phyloP scores from a whole-genome alignment of 805 yeast species.

The Starmerella apicola region DNA sequence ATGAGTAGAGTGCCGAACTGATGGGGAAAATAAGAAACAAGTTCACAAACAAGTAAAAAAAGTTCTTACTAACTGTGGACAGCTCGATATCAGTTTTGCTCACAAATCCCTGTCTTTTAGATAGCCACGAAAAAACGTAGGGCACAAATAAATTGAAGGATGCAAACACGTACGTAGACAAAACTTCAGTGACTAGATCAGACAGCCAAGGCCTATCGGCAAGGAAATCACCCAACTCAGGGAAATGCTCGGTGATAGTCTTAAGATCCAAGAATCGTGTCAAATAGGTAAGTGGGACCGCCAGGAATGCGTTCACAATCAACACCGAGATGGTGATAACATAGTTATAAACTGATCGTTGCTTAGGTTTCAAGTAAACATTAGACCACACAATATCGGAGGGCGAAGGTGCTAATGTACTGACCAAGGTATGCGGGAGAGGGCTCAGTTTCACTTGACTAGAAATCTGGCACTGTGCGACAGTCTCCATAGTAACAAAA shows the following conservation, averaged over 20 bases:
- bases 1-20: constrained; percentile 73
- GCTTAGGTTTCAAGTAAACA: constrained; percentile 64
- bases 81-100: constrained; percentile 89
- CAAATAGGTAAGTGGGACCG: constrained; percentile 72
- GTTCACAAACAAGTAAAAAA: constrained; percentile 87
- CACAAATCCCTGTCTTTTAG: constrained; percentile 75
- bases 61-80: constrained; percentile 81
- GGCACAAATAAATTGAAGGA: constrained; percentile 74
- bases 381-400: constrained; percentile 91
- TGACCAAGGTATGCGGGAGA: constrained; percentile 66
- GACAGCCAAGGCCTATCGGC: constrained; percentile 58
- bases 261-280: constrained; percentile 72
- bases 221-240: constrained; percentile 59
- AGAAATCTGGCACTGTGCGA: constrained; percentile 90
- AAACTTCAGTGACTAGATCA: constrained; percentile 68
- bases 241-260: constrained; percentile 71
- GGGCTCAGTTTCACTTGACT: constrained; percentile 95
- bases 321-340: constrained; percentile 56
- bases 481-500: constrained; percentile 87
- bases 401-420: constrained; percentile 88
- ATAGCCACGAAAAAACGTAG: constrained; percentile 69
- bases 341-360: constrained; percentile 53
- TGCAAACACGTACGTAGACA: constrained; percentile 87
- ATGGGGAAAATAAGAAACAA: constrained; percentile 86
- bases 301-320: constrained; percentile 54